Base-by-base conservation (phyloP, 1,284 basidiomycete genomes). In the Ceratobasidium theobromae region DNA sequence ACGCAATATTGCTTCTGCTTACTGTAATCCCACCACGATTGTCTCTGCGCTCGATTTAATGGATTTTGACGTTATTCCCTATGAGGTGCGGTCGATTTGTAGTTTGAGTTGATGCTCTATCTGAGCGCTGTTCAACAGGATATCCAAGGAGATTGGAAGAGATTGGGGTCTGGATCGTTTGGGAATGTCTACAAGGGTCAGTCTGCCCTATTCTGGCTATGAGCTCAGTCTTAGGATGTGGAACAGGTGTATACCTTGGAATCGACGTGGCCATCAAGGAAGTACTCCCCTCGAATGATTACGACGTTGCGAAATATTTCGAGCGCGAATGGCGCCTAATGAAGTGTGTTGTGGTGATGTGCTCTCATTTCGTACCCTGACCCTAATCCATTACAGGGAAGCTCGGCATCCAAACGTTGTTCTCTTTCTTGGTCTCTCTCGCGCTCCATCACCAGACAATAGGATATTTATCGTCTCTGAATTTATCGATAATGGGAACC, bases 231-330 rank as follows among this genome's bases (percentile, higher is more conserved):
- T 38, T n/a, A 53, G 52, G 54, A 57, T 43, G 51, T 23, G 30
- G 30, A 32, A 16, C 72, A 93, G 94, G 91, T 1, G 85, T 80
- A 27, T 98, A 98, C 78, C 85, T 98, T 27, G 95, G 95, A 2
- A 91, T 97, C 70, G 93, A 96, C 71, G 93, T 98, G 28, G 95
- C 95, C 38, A 93, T 98, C 78, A 98, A 98, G 78, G 95, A 96
- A 78, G 91, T 97, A 2, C 81, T 95, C 1, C 91, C 93, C 0
- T 93, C 89, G 14, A 91, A 80, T 14, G 90, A 90, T 71, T 96
- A 97, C 76, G 92, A 96, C 73, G 91, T 98, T 27, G 85, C 89
- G 73, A 99, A 99, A 78, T 98, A 98, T 79, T 97, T 98, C 77
- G 93, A 96, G 74, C 85, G 96, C 35, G 96, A 99, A 81, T 97